Conservation (phyloP, 2,329 filamentous ascomycete genomes). For the Aspergillus sp. region DNA sequence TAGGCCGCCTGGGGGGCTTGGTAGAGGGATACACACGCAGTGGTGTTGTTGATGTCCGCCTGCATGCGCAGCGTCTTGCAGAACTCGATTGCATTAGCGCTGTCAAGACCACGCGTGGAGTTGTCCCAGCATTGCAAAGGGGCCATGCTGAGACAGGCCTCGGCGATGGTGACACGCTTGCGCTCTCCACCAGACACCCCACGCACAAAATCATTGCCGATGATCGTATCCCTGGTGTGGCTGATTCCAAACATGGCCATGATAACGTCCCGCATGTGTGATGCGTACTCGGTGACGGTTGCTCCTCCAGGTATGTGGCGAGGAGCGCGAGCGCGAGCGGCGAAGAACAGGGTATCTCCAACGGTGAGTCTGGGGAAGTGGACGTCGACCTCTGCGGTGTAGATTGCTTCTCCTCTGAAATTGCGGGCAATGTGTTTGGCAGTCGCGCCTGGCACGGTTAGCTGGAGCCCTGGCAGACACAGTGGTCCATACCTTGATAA, state of each 20-base stretch:
- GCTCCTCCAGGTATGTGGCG: constrained; percentile 42
- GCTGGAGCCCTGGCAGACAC: background rate
- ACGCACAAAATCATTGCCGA: constrained; percentile 60
- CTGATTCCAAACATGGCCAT: constrained; percentile 51
- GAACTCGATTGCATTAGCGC: constrained; percentile 60
- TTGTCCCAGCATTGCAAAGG: constrained; percentile 55
- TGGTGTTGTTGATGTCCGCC: constrained; percentile 54
- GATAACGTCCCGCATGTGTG: constrained; percentile 49
- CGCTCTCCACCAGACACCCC: constrained; percentile 65
- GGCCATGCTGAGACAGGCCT: constrained; percentile 53
- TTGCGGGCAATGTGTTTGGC: constrained; percentile 57
- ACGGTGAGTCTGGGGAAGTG: constrained; percentile 82
- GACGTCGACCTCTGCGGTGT: constrained; percentile 81
- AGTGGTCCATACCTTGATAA: constrained; percentile 62
- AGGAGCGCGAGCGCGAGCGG: constrained; percentile 66
- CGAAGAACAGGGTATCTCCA: constrained; percentile 78
- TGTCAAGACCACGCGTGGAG: constrained; percentile 56
- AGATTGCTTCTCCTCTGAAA: constrained; percentile 84
- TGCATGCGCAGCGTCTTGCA: constrained; percentile 56
- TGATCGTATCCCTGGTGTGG: constrained; percentile 57
- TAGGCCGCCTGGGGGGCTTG: constrained; percentile 53
- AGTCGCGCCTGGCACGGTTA: constrained; percentile 31
- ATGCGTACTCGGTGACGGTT: constrained; percentile 48
- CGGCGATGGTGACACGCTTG: constrained; percentile 66
- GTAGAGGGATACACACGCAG: constrained; percentile 62